Evolutionary conservation across 441 rosid species (phyloP).

Genomic region (Eutrema salsugineum): DNA sequence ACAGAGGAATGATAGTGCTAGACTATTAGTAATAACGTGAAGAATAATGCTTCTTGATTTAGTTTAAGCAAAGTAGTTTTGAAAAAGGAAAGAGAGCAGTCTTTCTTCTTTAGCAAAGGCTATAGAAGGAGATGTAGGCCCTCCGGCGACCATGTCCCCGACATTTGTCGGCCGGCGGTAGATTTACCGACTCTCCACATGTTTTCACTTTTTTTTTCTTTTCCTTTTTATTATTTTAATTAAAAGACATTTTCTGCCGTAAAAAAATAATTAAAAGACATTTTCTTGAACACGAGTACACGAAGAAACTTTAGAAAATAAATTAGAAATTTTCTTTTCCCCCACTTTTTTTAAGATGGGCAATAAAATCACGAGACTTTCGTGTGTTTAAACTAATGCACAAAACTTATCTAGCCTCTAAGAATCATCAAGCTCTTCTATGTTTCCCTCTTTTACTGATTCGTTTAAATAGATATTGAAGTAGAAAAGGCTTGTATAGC

Average conservation of each 20-base stretch:
- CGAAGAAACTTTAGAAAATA: background rate
- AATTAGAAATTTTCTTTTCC: background rate
- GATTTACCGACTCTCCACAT: conserved; percentile 42
- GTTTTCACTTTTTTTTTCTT: background rate
- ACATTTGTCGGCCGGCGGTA: conserved; percentile 64
- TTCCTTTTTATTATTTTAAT: background rate
- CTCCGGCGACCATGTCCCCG: conserved; percentile 34
- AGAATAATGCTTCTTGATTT: background rate
- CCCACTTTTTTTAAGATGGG: background rate
- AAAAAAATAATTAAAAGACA: background rate
- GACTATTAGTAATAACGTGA: background rate
- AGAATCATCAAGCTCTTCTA: conserved; percentile 14
- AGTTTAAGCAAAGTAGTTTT: background rate
- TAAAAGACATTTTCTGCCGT: background rate
- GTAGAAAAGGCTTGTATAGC: conserved; percentile 53
- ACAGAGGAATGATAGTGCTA: no score
- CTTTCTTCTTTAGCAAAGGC: conserved; percentile 38
- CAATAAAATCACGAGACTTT: background rate
- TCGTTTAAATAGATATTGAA: conserved; percentile 52
- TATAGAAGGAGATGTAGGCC: conserved; percentile 24
- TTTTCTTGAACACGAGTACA: background rate
- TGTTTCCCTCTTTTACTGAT: conserved; percentile 32
- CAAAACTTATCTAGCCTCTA: conserved; percentile 1
- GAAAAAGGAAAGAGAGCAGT: conserved; percentile 8
- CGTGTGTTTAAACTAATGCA: conserved; percentile 9